Conservation (phyloP, 2,329 filamentous ascomycete species). For the Chrysoporthe deuterocubensis region DNA sequence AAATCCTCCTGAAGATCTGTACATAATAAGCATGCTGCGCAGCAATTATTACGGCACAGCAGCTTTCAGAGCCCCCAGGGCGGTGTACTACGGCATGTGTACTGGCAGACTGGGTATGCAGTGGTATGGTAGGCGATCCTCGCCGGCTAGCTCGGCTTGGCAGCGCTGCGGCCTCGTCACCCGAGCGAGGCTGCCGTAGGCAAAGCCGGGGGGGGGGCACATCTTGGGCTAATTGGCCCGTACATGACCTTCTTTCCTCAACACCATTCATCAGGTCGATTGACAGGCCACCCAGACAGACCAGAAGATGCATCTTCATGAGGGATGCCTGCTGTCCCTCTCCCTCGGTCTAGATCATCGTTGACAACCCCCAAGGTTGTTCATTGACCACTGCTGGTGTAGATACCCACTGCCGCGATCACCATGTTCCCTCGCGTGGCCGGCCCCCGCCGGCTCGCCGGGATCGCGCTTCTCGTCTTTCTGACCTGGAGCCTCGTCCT, state of each 20-base stretch:
- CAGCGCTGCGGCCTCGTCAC: neutral
- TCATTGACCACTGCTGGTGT: neutral
- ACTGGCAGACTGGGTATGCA: neutral
- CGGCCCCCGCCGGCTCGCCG: constrained; percentile 25
- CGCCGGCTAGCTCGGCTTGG: neutral
- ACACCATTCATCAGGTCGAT: neutral
- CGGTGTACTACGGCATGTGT: no score
- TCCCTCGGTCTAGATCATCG: neutral
- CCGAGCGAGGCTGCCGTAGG: neutral
- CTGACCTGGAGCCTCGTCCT: constrained; percentile 30
- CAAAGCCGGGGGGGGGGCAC: neutral
- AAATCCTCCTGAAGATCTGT: no score
- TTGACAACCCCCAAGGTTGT: neutral
- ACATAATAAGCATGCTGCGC: no score
- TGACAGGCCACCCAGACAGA: neutral
- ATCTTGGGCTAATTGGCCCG: neutral
- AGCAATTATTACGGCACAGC: no score
- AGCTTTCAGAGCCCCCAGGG: no score
- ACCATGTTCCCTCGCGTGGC: constrained; percentile 28
- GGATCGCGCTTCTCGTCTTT: constrained; percentile 20
- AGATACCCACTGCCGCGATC: constrained; percentile 8
- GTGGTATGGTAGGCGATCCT: neutral
- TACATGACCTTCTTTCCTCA: neutral
- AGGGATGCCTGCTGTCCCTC: neutral
- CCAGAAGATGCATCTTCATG: neutral